phyloP scores from a whole-genome alignment of 345 rosid genomes.

The Eutrema japonicum region DNA sequence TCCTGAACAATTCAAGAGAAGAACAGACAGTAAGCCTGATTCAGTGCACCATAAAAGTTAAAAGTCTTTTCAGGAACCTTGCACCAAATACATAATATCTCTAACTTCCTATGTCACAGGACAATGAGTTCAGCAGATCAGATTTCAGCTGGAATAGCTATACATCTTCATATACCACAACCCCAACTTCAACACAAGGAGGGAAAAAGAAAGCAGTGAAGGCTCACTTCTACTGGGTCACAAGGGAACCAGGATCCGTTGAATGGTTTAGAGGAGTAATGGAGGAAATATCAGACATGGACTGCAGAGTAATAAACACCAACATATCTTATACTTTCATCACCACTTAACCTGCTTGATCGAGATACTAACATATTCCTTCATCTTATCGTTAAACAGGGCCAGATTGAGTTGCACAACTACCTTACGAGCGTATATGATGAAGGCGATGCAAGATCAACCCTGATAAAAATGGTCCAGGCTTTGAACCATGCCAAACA shows the following conservation, averaged over 20 bases:
- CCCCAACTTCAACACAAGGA: conserved; percentile 48
- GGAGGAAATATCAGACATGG: conserved; percentile 93
- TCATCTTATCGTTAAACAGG: conserved; percentile 50
- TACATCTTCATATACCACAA: conserved; percentile 57
- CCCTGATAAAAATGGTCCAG: conserved; percentile 95
- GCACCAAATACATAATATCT: conserved; percentile 18
- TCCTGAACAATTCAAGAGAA: conserved; percentile 76
- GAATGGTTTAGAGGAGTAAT: conserved; percentile 98
- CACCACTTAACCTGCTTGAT: not conserved
- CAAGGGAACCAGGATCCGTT: conserved; percentile 89
- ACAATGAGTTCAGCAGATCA: conserved; percentile 66
- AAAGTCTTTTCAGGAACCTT: conserved; percentile 13
- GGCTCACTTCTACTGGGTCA: conserved; percentile 97
- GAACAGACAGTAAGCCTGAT: conserved; percentile 56
- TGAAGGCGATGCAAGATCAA: conserved; percentile 98
- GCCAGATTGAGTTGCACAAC: conserved; percentile 94
- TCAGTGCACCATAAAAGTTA: not conserved
- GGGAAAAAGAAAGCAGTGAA: conserved; percentile 63
- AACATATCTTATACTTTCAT: conserved; percentile 6
- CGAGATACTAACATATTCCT: conserved; percentile 17
- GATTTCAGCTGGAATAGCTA: conserved; percentile 73
- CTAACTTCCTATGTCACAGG: conserved; percentile 51
- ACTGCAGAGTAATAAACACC: conserved; percentile 65
- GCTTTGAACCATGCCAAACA: conserved; percentile 96
- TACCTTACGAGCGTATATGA: conserved; percentile 96